Evolutionary conservation across 2,329 filamentous ascomycete genomes (phyloP), one percentile per base, ranked within the genome.

Genomic region (Trematosphaeria pertusa): DNA sequence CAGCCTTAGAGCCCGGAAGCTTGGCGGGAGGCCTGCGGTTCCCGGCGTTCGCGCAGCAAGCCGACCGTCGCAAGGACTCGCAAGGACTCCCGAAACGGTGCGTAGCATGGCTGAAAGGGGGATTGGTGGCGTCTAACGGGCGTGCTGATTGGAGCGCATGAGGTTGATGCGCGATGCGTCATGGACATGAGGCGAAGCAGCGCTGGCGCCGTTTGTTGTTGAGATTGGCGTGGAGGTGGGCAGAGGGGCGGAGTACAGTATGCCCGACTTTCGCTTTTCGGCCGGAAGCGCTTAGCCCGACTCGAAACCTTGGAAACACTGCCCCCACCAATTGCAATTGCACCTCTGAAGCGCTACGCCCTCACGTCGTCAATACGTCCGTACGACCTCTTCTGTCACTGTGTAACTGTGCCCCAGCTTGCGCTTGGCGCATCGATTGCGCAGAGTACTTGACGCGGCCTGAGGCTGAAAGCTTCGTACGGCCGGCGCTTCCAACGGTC

Each of bases 371-470:
- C n/a, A n/a, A n/a, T n/a, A n/a, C n/a, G n/a, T n/a, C n/a, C n/a
- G n/a, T n/a, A n/a, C n/a, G n/a, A n/a, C n/a, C n/a, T n/a, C n/a
- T n/a, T n/a, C n/a, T n/a, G n/a, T n/a, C n/a, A n/a, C n/a, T n/a
- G 24, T 28, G 24, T 28, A 28, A 28, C 24, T 28, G 24, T 28
- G 24, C 24, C 24, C 8, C 12, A 28, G 24, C 24, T 28, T 7
- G 24, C 24, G 24, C 24, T 17, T 20, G 22, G 35, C 35, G 39
- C 46, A 31, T 38, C 48, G 42, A 30, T 43, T 38, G 31, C 12
- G 24, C 43, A 43, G 34, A 43, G 36, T 37, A 24, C 24, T 39
- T 47, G 34, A 50, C 48, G 48, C 42, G 48, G 38, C 48, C 38
- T 37, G 43, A 46, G 48, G 48, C 48, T 50, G 33, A 19, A 28